Percentiles rank a stretch among this genome's conserved stretches.
phyloP scores from a whole-genome alignment of 257 asterid species.

The Sherardia arvensis region DNA sequence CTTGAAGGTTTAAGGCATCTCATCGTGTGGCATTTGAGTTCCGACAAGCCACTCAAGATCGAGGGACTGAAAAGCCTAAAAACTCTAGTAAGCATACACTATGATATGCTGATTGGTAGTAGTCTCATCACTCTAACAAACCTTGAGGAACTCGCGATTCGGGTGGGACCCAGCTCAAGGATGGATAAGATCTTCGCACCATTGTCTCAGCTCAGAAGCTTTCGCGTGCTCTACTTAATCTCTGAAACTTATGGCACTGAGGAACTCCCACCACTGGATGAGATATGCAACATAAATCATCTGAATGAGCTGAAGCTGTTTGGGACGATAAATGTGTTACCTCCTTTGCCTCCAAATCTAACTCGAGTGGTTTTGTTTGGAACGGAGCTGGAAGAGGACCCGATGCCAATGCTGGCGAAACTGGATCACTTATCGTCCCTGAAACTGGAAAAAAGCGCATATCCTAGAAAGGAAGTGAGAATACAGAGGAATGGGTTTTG shows the following conservation, averaged over 20 bases:
- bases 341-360: neutral
- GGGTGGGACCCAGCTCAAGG: neutral
- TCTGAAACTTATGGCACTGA: neutral
- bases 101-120: neutral
- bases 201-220: neutral
- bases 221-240: neutral
- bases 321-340: neutral
- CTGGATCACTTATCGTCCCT: neutral
- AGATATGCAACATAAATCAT: neutral
- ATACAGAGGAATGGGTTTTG: neutral
- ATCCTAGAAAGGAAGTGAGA: neutral
- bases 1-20: neutral
- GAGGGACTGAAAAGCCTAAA: neutral
- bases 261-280: neutral
- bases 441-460: neutral
- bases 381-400: neutral
- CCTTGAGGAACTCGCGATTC: neutral
- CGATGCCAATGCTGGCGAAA: conserved; percentile 1
- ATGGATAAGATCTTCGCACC: neutral
- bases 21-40: neutral
- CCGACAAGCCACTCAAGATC: neutral
- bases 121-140: neutral
- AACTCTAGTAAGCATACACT: neutral
- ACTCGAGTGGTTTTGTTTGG: neutral
- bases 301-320: neutral